A percentile compares a stretch with the other conserved stretches of the same genome.
Evolutionary conservation across 495 filamentous ascomycete species (phyloP).

Genomic region (Endocarpon pusillum): DNA sequence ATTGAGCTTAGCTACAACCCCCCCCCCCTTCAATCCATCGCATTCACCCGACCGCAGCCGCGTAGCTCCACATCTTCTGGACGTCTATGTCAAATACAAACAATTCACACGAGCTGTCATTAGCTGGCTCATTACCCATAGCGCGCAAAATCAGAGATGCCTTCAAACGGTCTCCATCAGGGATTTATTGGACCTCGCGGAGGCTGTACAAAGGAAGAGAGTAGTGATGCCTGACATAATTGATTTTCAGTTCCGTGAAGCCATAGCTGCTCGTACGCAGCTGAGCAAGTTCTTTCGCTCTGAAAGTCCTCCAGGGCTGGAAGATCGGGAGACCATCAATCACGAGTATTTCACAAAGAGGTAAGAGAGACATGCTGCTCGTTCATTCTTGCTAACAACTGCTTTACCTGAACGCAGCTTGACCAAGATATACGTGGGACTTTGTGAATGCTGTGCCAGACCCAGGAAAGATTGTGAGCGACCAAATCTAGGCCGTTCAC

Average conservation of each 20-base stretch:
- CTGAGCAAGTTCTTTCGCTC: conserved; percentile 12
- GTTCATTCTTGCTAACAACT: no score
- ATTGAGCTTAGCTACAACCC: no score
- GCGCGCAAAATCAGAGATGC: no score
- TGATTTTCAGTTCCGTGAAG: conserved; percentile 13
- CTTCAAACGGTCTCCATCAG: conserved; percentile 7
- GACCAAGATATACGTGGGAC: conserved; percentile 12
- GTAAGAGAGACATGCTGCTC: conserved; percentile 5
- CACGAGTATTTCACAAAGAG: conserved; percentile 14
- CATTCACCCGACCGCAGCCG: no score
- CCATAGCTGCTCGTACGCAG: conserved; percentile 8
- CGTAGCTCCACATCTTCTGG: conserved; percentile 7
- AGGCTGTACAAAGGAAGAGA: conserved; percentile 5
- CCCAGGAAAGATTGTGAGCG: no score
- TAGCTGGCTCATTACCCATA: conserved; percentile 5
- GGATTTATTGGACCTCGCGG: conserved; percentile 8
- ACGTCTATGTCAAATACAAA: conserved; percentile 13
- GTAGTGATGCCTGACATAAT: conserved; percentile 12
- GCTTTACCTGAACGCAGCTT: conserved; percentile 5
- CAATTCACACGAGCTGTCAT: conserved; percentile 12
- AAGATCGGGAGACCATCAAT: conserved; percentile 3
- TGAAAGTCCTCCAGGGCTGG: neutral
- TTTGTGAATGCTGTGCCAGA: no score
- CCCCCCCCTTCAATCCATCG: no score
- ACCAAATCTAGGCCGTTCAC: no score